phyloP scores from a whole-genome alignment of 1,284 basidiomycete species.

The Tilletia caries region DNA sequence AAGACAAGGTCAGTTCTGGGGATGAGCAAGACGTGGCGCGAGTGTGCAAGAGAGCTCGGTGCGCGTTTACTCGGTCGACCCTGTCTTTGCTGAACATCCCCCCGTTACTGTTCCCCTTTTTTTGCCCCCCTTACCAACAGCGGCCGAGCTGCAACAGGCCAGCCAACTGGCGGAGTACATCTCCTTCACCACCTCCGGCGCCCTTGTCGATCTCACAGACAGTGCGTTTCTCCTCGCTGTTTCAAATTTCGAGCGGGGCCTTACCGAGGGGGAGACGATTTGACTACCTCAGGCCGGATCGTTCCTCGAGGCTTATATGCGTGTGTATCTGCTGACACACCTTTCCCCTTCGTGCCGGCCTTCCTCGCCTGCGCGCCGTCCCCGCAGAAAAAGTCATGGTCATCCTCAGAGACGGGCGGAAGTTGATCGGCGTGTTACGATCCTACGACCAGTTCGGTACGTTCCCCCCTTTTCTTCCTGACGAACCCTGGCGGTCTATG shows the following conservation, averaged over 20 bases:
- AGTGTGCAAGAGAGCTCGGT: not conserved
- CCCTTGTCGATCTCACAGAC: slow-evolving; percentile 50
- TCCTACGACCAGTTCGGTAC: slow-evolving; percentile 98
- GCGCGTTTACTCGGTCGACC: not conserved
- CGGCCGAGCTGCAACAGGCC: slow-evolving; percentile 12
- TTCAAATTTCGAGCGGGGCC: no score
- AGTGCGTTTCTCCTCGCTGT: slow-evolving; percentile 22
- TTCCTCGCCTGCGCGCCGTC: not conserved
- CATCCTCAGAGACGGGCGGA: slow-evolving; percentile 89
- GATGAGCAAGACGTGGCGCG: not conserved
- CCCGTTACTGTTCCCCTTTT: not conserved
- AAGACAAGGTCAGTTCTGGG: slow-evolving; percentile 10
- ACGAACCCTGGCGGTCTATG: no score
- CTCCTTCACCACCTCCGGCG: slow-evolving; percentile 51
- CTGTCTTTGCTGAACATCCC: not conserved
- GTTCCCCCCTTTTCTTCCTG: slow-evolving; percentile 47
- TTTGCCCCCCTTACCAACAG: not conserved
- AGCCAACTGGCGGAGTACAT: slow-evolving; percentile 27
- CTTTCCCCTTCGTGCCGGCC: not conserved
- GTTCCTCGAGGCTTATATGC: no score
- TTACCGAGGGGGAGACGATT: no score
- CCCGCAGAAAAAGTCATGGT: slow-evolving; percentile 86
- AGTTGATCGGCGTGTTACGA: slow-evolving; percentile 88
- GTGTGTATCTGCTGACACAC: not conserved
- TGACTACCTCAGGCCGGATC: no score